A percentile compares a stretch with the other conserved stretches of the same genome.
These are phyloP conservation scores for Citeromyces hawaiiensis DNA, from an alignment of 1,139 yeast species.

Conservation along the genomic window DNA sequence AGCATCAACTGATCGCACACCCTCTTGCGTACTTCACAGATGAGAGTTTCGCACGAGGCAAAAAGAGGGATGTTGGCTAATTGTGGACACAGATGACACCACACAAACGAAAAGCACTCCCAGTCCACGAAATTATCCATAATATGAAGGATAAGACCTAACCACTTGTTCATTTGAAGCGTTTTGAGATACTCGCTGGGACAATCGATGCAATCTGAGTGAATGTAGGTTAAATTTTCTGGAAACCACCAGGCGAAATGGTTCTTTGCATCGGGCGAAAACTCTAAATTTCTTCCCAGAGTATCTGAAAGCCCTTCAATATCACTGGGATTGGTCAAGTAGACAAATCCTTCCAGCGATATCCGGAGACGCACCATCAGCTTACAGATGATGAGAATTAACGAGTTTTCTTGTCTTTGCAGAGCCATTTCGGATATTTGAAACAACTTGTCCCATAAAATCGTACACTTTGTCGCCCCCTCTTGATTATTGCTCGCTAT, in stretches of 20 bases:
- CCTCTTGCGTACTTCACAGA: constrained; percentile 30
- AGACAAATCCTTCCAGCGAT: constrained; percentile 31
- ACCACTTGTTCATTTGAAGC: constrained; percentile 39
- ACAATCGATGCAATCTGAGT: not conserved
- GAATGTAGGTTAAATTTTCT: not conserved
- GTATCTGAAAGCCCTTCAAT: constrained; percentile 57
- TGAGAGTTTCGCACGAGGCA: constrained; percentile 18
- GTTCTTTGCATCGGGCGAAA: constrained; percentile 19
- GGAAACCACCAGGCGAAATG: not conserved
- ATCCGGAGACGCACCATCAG: constrained; percentile 42
- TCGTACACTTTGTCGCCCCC: not conserved
- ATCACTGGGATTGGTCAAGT: constrained; percentile 41
- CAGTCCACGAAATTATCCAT: constrained; percentile 47
- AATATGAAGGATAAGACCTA: constrained; percentile 33
- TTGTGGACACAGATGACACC: constrained; percentile 67
- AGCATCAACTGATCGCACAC: constrained; percentile 51
- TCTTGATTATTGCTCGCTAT: not conserved
- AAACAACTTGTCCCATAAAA: not conserved
- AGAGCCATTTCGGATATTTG: not conserved
- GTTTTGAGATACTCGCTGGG: constrained; percentile 20
- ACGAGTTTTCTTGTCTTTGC: not conserved
- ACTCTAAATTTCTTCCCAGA: constrained; percentile 47
- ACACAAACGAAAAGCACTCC: constrained; percentile 56
- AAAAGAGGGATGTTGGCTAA: constrained; percentile 50
- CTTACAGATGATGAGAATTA: constrained; percentile 34